phyloP scores from a whole-genome alignment of 176 grass and related monocot species.

The Poa pratensis region DNA sequence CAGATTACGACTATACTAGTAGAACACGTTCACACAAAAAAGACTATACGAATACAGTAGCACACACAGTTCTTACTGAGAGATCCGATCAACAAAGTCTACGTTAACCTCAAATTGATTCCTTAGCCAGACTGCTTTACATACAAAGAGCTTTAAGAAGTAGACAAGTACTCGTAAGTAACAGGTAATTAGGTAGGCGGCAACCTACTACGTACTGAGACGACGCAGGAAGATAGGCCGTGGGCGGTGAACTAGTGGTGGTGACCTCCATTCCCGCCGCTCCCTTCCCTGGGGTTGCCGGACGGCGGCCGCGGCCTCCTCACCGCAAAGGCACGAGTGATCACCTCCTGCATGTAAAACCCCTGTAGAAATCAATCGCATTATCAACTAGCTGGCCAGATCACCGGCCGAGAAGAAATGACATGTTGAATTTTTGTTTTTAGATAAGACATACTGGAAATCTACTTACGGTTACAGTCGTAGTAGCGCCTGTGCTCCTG shows the following conservation, averaged over 20 bases:
- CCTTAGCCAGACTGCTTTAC: neutral
- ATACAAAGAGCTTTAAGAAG: neutral
- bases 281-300: conserved; percentile 25
- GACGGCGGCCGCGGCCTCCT: conserved; percentile 3
- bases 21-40: too few relatives aligned
- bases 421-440: too few relatives aligned
- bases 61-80: neutral
- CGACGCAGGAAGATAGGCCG: neutral
- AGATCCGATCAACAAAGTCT: neutral
- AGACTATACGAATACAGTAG: neutral
- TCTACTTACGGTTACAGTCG: conserved; percentile 47
- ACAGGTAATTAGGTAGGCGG: too few relatives aligned
- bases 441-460: neutral
- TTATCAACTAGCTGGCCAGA: neutral
- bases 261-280: conserved; percentile 37
- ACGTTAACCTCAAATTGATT: neutral
- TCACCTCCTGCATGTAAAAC: conserved; percentile 40
- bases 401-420: conserved; percentile 14
- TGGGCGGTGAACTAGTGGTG: conserved; percentile 42
- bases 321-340: neutral
- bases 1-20: neutral
- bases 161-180: neutral
- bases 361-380: neutral
- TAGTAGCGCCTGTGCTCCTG: neutral
- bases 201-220: neutral